Conservation (phyloP, 176 grass and related monocot species). For the Puccinellia tenuiflora region DNA sequence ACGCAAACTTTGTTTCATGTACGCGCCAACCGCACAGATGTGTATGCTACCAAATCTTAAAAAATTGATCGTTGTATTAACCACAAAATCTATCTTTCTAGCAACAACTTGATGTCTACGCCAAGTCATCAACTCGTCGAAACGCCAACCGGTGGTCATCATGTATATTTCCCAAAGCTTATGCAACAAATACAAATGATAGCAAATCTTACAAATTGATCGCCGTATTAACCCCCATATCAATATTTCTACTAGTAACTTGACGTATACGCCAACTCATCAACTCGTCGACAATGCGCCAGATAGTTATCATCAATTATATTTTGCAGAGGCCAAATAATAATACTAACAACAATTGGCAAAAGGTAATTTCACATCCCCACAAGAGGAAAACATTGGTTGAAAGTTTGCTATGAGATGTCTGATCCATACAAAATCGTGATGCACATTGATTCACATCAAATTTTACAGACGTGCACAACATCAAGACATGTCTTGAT, state of each 20-base stretch:
- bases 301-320: not conserved
- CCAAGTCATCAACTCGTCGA: no score
- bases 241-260: not conserved
- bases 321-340: not conserved
- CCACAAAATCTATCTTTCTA: no score
- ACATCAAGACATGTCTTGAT: not conserved
- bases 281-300: not conserved
- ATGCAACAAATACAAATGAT: no score
- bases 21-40: not conserved
- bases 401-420: not conserved
- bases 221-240: not conserved
- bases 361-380: not conserved
- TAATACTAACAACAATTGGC: no score
- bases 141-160: no score
- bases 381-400: not conserved
- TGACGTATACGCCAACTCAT: not conserved
- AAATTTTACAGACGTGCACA: not conserved
- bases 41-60: not conserved
- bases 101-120: no score
- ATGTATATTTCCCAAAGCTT: no score
- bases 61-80: no score
- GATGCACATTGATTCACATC: not conserved
- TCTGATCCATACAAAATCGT: not conserved
- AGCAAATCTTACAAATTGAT: no score
- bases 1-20: not conserved